Percentiles rank a stretch among this genome's conserved stretches.
These are phyloP conservation scores for Antarctomyces pellizariae DNA, from an alignment of 495 filamentous ascomycete species.

Conservation along the genomic window DNA sequence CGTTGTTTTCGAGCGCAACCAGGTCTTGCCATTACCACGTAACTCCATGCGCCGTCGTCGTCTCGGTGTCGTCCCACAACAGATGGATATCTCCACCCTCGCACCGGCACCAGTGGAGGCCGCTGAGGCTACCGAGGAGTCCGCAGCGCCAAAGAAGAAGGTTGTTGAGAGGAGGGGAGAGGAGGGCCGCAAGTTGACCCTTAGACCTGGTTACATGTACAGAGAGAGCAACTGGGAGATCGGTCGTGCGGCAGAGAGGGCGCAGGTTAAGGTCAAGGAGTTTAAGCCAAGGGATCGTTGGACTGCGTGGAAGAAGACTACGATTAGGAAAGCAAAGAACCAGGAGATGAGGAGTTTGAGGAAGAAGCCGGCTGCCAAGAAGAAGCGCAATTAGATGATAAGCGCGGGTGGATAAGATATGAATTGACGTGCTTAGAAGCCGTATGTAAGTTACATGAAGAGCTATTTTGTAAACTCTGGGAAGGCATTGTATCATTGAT, in stretches of 20 bases:
- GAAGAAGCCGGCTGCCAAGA: constrained; percentile 19
- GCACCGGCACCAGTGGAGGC: constrained; percentile 17
- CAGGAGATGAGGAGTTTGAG: constrained; percentile 33
- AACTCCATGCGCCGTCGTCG: constrained; percentile 43
- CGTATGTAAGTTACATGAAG: no score
- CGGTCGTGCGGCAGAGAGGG: constrained; percentile 40
- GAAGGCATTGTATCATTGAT: no score
- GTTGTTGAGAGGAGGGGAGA: constrained; percentile 11
- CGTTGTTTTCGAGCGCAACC: constrained; percentile 55
- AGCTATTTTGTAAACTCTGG: no score
- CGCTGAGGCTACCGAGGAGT: constrained; percentile 6
- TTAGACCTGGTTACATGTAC: constrained; percentile 55
- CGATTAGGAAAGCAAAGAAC: constrained; percentile 25
- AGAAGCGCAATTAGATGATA: no score
- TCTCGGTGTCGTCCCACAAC: constrained; percentile 39
- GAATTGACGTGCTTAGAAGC: no score
- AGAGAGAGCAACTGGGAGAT: constrained; percentile 71
- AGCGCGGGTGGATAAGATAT: no score
- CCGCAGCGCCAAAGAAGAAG: constrained; percentile 13
- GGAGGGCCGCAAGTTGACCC: constrained; percentile 10
- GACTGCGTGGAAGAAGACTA: constrained; percentile 36
- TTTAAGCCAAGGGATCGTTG: constrained; percentile 34
- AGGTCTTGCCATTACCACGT: constrained; percentile 46
- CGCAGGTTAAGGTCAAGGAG: constrained; percentile 23
- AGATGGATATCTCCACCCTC: constrained; percentile 11